Base-by-base conservation (phyloP, 2,329 filamentous ascomycete species). In the Fusarium tupiense region DNA sequence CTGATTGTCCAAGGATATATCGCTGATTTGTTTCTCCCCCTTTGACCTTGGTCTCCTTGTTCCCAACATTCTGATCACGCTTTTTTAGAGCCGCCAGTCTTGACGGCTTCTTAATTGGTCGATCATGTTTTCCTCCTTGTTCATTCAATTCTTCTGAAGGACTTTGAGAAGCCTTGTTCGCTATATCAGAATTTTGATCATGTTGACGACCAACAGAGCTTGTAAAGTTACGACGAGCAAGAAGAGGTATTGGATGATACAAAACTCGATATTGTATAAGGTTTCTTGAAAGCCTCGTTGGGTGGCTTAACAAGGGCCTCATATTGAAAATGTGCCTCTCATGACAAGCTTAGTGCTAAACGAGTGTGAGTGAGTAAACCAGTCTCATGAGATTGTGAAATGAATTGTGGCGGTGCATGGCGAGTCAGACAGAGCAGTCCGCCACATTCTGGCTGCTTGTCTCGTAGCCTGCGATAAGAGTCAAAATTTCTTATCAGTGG, bases 1-100 rank as follows among this genome's bases (percentile, higher is more conserved):
- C 90, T 90, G 75, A 78, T 56, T 83, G 80, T 19, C 82, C 82
- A 6, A 84, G 76, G 59, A 84, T 81, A 49, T 75, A 78, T 52
- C 74, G 80, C 29, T 79, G 71, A 2, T 53, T 38, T 11, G 61
- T 17, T 26, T 61, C 69, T 40, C 44, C 35, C 19, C 56, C 52
- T 22, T 64, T 71, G 29, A 17, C 24, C 20, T 64, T 37, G 11
- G 43, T 22, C 12, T 38, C 54, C 19, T 43, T 63, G 11, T 33
- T 26, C 35, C 33, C 43, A 17, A 31, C 19, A 22, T 31, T 56
- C 17, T 57, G 59, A 19, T 59, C 62, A 37, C 70, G 67, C 37
- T 79, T 76, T 61, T 78, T 79, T 13, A 80, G 62, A n/a, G 77
- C 68, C 6, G 77, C 67, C 19, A 78, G 29, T n/a, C 77, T 72